A percentile compares a stretch with the other conserved stretches of the same genome.
Conservation (phyloP, 495 filamentous ascomycete genomes). For the Aspergillus panamensis region DNA sequence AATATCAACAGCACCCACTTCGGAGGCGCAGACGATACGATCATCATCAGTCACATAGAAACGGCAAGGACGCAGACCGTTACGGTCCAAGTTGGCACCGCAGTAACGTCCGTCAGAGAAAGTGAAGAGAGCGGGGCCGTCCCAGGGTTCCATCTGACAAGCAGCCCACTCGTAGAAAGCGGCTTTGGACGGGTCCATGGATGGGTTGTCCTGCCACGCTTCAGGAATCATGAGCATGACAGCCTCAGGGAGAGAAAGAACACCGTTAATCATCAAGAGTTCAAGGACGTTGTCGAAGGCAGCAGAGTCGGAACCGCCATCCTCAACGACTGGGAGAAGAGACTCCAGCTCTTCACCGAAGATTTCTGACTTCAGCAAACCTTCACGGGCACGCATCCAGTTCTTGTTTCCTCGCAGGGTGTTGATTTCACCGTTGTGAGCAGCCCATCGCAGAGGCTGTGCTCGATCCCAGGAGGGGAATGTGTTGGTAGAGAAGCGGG, state of each 20-base stretch:
- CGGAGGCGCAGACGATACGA: conserved; percentile 96
- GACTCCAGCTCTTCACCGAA: conserved; percentile 91
- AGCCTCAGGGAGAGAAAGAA: conserved; percentile 93
- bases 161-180: conserved; percentile 99
- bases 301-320: conserved; percentile 95
- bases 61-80: conserved; percentile 93
- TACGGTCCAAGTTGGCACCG: conserved; percentile 97
- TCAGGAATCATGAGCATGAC: conserved; percentile 99
- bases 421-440: conserved; percentile 99
- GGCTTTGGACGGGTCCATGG: conserved; percentile 92
- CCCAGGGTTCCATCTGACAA: conserved; percentile 99
- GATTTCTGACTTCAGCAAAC: conserved; percentile 87
- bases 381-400: conserved; percentile 98
- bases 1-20: conserved; percentile 91
- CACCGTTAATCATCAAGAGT: conserved; percentile 91
- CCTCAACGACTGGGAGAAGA: conserved; percentile 94
- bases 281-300: conserved; percentile 98
- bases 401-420: conserved; percentile 99
- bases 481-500: conserved; percentile 97
- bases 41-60: conserved; percentile 99
- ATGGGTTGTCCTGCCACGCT: conserved; percentile 92
- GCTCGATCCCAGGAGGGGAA: conserved; percentile 99
- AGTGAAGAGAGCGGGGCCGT: conserved; percentile 95
- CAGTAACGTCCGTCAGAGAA: conserved; percentile 98
- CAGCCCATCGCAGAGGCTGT: conserved; percentile 94